These are phyloP conservation scores for Cornus kousa DNA, from an alignment of 148 eudicot species.

Conservation along the genomic window DNA sequence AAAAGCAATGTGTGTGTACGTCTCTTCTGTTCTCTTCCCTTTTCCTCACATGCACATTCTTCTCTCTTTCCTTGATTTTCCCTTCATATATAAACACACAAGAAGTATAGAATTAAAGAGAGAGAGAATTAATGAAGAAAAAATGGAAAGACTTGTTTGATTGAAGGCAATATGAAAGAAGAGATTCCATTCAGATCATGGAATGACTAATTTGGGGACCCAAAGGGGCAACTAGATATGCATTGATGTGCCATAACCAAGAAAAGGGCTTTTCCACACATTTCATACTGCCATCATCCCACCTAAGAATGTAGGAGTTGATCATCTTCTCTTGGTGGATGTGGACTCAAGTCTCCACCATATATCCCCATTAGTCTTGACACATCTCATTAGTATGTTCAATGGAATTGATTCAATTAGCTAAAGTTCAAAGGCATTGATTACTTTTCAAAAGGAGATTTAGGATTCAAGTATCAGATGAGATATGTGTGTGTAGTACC, in stretches of 20 bases:
- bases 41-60: not conserved
- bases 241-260: conserved; percentile 15
- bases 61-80: not conserved
- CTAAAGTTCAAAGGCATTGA: too few relatives aligned
- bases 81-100: not conserved
- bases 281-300: conserved; percentile 18
- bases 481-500: too few relatives aligned
- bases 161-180: conserved; percentile 14
- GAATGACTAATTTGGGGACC: conserved; percentile 22
- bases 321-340: conserved; percentile 11
- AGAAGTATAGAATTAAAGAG: not conserved
- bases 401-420: too few relatives aligned
- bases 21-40: not conserved
- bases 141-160: not conserved
- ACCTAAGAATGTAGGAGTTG: conserved; percentile 1
- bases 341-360: conserved; percentile 17
- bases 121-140: conserved; percentile 1
- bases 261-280: not conserved
- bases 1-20: conserved; percentile 16
- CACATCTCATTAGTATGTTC: not conserved
- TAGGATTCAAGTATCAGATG: too few relatives aligned
- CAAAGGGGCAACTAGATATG: conserved; percentile 4
- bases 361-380: conserved; percentile 3
- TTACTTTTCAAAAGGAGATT: too few relatives aligned
- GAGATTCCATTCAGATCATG: conserved; percentile 26